A percentile compares a stretch with the other conserved stretches of the same genome.
phyloP scores from a whole-genome alignment of 1,139 yeast species.

The Pneumocystis jirovecii region DNA sequence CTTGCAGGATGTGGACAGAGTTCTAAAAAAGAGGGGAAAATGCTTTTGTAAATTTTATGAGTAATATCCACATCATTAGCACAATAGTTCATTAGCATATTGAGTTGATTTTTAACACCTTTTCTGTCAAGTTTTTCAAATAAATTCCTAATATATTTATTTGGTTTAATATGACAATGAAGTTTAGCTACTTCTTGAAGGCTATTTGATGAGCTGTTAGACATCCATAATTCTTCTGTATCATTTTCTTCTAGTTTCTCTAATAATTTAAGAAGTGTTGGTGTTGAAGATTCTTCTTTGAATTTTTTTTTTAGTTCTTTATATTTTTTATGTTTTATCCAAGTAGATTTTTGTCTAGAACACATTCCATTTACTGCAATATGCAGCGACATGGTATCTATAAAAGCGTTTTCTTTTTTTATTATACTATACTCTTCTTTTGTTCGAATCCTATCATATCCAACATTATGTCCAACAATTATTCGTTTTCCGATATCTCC shows the following conservation, averaged over 20 bases:
- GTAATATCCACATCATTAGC: slow-evolving; percentile 73
- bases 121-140: slow-evolving; percentile 44
- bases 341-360: slow-evolving; percentile 72
- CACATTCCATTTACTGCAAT: slow-evolving; percentile 86
- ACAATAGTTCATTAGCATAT: slow-evolving; percentile 58
- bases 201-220: slow-evolving; percentile 62
- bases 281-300: slow-evolving; percentile 7
- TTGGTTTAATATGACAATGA: slow-evolving; percentile 58
- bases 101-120: slow-evolving; percentile 42
- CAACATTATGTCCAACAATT: slow-evolving; percentile 76
- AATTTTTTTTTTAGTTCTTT: slow-evolving; percentile 15
- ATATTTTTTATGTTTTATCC: slow-evolving; percentile 45
- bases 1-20: slow-evolving; percentile 90
- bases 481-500: slow-evolving; percentile 32
- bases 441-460: slow-evolving; percentile 79
- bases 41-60: slow-evolving; percentile 47
- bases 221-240: slow-evolving; percentile 53
- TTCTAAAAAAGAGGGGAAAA: slow-evolving; percentile 51
- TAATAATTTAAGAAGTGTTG: slow-evolving; percentile 15
- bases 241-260: slow-evolving; percentile 21
- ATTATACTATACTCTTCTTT: slow-evolving; percentile 64
- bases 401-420: slow-evolving; percentile 54
- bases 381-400: slow-evolving; percentile 90
- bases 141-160: slow-evolving; percentile 50
- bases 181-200: slow-evolving; percentile 66